phyloP scores from a whole-genome alignment of 1,139 yeast species.

The Hansenula sp. region DNA sequence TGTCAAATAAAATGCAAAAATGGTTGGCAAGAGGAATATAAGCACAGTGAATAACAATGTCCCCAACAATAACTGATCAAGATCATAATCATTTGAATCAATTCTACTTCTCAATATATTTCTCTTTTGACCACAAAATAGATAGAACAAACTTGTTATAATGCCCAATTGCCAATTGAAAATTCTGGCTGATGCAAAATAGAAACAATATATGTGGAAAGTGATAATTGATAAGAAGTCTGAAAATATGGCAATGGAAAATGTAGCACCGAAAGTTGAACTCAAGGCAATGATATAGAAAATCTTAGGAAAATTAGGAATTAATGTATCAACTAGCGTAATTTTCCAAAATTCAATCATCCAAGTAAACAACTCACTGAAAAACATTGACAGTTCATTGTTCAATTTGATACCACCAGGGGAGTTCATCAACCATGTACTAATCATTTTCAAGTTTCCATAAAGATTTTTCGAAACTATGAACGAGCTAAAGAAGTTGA shows the following conservation, averaged over 20 bases:
- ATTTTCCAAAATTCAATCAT: slow-evolving; percentile 67
- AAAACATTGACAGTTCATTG: slow-evolving; percentile 76
- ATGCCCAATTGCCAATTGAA: slow-evolving; percentile 72
- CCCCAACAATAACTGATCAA: slow-evolving; percentile 85
- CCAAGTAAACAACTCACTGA: slow-evolving; percentile 87
- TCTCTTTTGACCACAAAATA: slow-evolving; percentile 86
- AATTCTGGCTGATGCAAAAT: slow-evolving; percentile 72
- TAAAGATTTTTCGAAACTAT: slow-evolving; percentile 33
- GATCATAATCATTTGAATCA: slow-evolving; percentile 77
- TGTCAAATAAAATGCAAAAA: slow-evolving; percentile 74
- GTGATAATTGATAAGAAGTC: slow-evolving; percentile 65
- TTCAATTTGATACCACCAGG: slow-evolving; percentile 96
- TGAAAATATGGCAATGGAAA: slow-evolving; percentile 59
- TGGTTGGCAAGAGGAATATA: slow-evolving; percentile 79
- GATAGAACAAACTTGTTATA: slow-evolving; percentile 69
- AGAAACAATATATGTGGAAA: slow-evolving; percentile 71
- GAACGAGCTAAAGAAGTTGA: slow-evolving; percentile 30
- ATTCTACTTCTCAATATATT: slow-evolving; percentile 81
- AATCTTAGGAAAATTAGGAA: slow-evolving; percentile 28
- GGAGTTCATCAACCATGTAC: slow-evolving; percentile 77
- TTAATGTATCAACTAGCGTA: slow-evolving; percentile 24
- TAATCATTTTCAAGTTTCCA: slow-evolving; percentile 39
- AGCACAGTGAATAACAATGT: slow-evolving; percentile 81
- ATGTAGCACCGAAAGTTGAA: slow-evolving; percentile 60
- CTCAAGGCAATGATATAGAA: slow-evolving; percentile 35